Percentiles rank a stretch among this genome's conserved stretches.
phyloP scores from a whole-genome alignment of 371 early-diverging fungal species.

The Basidiobolus heterosporus region DNA sequence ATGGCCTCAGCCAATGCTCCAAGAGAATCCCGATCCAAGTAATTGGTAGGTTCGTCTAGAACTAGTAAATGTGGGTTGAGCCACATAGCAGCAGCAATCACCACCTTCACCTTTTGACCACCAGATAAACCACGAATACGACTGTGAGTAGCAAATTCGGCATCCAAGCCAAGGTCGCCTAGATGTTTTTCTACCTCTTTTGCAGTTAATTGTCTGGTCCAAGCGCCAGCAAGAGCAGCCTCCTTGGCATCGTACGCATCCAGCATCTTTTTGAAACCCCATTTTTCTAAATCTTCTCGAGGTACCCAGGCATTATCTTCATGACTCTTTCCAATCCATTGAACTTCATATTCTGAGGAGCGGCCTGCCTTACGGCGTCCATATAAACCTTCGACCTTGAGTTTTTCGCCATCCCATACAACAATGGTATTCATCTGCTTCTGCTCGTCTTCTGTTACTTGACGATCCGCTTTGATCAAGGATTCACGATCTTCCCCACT shows the following conservation, averaged over 20 bases:
- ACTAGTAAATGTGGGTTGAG: conserved; percentile 73
- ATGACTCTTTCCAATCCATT: conserved; percentile 35
- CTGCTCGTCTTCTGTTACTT: conserved; percentile 41
- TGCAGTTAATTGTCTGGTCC: conserved; percentile 38
- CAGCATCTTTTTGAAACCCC: conserved; percentile 49
- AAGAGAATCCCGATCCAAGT: conserved; percentile 60
- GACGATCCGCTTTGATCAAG: conserved; percentile 37
- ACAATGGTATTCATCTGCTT: conserved; percentile 39
- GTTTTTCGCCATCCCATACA: conserved; percentile 44
- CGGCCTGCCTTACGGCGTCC: conserved; percentile 54
- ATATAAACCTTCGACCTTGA: conserved; percentile 32
- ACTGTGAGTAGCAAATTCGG: conserved; percentile 63
- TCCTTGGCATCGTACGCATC: conserved; percentile 44
- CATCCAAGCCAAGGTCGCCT: conserved; percentile 43
- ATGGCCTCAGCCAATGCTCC: conserved; percentile 51
- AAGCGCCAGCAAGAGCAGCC: conserved; percentile 44
- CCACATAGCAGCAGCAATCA: conserved; percentile 73
- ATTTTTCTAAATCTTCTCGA: conserved; percentile 44
- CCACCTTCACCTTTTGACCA: conserved; percentile 84
- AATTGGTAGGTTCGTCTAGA: conserved; percentile 80
- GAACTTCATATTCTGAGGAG: conserved; percentile 46
- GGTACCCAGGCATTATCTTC: conserved; percentile 55
- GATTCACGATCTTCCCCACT: conserved; percentile 49
- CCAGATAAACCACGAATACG: conserved; percentile 76
- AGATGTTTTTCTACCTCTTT: conserved; percentile 54